Base-by-base conservation (phyloP, 306 rosid genomes). In the Pueraria montana region DNA sequence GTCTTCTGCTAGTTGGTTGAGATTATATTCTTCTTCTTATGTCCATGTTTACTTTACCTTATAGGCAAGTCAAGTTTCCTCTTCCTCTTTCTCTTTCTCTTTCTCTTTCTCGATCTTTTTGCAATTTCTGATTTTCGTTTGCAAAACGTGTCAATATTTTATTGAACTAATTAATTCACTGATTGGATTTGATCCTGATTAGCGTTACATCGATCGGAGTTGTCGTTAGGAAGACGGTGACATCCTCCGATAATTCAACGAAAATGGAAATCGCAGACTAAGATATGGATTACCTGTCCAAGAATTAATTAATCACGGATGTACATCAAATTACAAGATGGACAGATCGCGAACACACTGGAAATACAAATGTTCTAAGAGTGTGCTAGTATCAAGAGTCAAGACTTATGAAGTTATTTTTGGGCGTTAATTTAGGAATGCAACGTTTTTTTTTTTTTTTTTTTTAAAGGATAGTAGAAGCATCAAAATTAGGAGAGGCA, bases 41-140 rank as follows among this genome's bases (percentile, higher is more conserved):
- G 17, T 38, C 27, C 26, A 10, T 26, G 23, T 6, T 71, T 71
- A 72, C 77, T 20, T 48, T 49, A 64, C 46, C 69, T 64, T 64
- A 27, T 17, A 16, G 77, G 14, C 77, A 72, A 48, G 45, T 72
- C 80, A 75, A 56, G 68, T 55, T 74, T 74, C 45, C 17, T 36
- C 24, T 38, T 55, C 6, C 26, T 26, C 16, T 74, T 21, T 74
- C 11, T 23, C 4, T 65, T 17, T 36, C 2, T 65, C 16, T 34
- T 34, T 74, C 11, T 23, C 4, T 65, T 17, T 36, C 2, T 65
- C 16, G n/a, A n/a, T n/a, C 5, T 34, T 17, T 65, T 65, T 65
- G 24, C 26, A 36, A 0, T 66, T 66, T 34, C 14, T 36, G 3
- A 6, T 14, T 63, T 17, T 64, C 14, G 0, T 62, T 58, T 27